Conservation (phyloP, 225 moss, liverwort and hornwort species). For the Ulota crispa region DNA sequence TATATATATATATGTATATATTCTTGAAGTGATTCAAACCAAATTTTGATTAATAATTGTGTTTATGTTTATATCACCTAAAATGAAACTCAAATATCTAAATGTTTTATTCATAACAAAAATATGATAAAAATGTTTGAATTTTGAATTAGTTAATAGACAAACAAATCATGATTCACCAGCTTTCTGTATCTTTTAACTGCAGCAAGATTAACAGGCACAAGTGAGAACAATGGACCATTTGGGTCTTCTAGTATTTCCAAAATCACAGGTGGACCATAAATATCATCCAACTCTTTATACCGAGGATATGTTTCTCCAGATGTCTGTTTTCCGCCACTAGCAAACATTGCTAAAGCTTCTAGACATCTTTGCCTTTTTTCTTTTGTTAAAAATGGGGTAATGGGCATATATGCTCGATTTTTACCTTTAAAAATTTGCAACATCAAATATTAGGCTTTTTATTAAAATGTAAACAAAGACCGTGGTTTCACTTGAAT, state of each 20-base stretch:
- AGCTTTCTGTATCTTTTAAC: conserved; percentile 64
- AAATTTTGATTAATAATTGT: neutral
- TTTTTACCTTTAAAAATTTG: conserved; percentile 11
- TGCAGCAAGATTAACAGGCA: conserved; percentile 21
- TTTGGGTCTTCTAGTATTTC: conserved; percentile 22
- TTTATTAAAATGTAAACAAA: rapidly evolving
- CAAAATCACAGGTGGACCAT: conserved; percentile 31
- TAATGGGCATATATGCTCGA: conserved; percentile 42
- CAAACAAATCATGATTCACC: conserved; percentile 14
- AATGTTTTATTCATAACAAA: too few relatives aligned
- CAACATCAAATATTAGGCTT: neutral
- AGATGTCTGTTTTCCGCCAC: conserved; percentile 19
- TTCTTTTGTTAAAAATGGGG: conserved; percentile 47
- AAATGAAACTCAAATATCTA: too few relatives aligned
- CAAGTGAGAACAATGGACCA: conserved; percentile 2
- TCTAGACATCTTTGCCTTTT: conserved; percentile 48
- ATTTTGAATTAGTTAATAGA: neutral
- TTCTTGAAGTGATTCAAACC: neutral
- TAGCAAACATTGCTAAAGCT: conserved; percentile 54
- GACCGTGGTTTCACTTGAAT: neutral
- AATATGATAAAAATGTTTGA: neutral
- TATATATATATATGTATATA: too few relatives aligned
- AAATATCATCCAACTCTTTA: conserved; percentile 45
- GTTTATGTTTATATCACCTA: too few relatives aligned
- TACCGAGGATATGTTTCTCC: neutral